Evolutionary conservation across 768 basidiomycete genomes (phyloP), one percentile per base, ranked within the genome.

Genomic region (Suillus subaureus): DNA sequence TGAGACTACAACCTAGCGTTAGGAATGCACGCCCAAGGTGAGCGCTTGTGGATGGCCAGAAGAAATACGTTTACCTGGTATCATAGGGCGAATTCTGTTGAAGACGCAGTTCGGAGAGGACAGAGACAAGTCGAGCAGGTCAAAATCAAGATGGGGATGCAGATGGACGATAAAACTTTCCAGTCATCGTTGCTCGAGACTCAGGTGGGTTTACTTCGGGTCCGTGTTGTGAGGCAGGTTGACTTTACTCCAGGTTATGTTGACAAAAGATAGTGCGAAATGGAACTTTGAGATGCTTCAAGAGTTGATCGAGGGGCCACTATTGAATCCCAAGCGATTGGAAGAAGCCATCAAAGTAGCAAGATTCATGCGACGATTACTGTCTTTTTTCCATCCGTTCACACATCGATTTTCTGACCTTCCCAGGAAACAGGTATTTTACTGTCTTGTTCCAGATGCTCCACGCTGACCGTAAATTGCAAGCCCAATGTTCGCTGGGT

Each of bases 91-190:
- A 93, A 91, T 71, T 93, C 89, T 37, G 82, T 91, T 1, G 94
- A 96, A 72, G 97, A 98, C 71, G 85, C 92, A 2, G 85, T 96
- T 39, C 87, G 92, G 37, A 85, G 95, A 55, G 93, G 93, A 15
- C 96, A 97, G 77, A 84, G 93, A 66, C 94, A 95, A 70, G 90
- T 96, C 2, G 94, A 97, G 70, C 92, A 95, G 71, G 89, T 87
- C 31, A 96, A 93, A 77, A 82, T 97, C 62, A 94, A 95, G 74
- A 85, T 92, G 73, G 92, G 90, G 66, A 88, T 97, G 85, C 92
- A 94, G 78, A 93, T 99, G 87, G 97, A 99, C 74, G 97, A 99
- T 76, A 90, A 85, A 74, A 86, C 91, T 5, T 99, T 99, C 78
- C 94, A 96, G 72, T 82, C 89, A 5, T 85, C 83, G 47, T 80